Percentiles rank a stretch among this genome's conserved stretches.
Evolutionary conservation across 192 early-diverging fungal genomes (phyloP).

Genomic region (Gigaspora rosea): DNA sequence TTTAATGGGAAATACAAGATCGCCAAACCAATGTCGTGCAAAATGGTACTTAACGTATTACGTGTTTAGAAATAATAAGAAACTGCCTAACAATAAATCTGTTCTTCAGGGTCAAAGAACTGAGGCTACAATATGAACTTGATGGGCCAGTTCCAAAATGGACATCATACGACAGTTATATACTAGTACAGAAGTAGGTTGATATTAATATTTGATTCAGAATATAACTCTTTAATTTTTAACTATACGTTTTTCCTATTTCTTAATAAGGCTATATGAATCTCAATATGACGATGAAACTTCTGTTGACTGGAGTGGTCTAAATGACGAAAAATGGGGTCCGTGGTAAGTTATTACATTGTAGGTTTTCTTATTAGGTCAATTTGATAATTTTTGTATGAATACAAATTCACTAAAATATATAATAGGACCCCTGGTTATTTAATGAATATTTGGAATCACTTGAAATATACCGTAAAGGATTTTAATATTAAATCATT

Average conservation of each 20-base stretch:
- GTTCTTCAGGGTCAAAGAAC: neutral
- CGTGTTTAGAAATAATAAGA: neutral
- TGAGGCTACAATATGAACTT: neutral
- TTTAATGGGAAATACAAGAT: constrained; percentile 8
- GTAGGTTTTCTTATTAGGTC: neutral
- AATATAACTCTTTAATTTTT: neutral
- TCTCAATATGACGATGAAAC: neutral
- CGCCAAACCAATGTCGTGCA: neutral
- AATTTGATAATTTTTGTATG: neutral
- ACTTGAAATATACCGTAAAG: constrained; percentile 14
- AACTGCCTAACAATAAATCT: neutral
- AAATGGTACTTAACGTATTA: neutral
- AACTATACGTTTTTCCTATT: neutral
- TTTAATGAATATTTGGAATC: neutral
- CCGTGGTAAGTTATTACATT: neutral
- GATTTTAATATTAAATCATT: neutral
- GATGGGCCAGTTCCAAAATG: neutral
- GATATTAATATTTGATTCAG: neutral
- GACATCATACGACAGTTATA: neutral
- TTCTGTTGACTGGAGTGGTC: neutral
- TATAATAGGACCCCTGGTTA: neutral
- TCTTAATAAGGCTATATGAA: neutral
- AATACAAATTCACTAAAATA: neutral
- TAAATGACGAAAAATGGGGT: constrained; percentile 9
- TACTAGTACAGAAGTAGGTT: neutral